phyloP scores from a whole-genome alignment of 495 filamentous ascomycete species.

The Hypoxylon trugodes region DNA sequence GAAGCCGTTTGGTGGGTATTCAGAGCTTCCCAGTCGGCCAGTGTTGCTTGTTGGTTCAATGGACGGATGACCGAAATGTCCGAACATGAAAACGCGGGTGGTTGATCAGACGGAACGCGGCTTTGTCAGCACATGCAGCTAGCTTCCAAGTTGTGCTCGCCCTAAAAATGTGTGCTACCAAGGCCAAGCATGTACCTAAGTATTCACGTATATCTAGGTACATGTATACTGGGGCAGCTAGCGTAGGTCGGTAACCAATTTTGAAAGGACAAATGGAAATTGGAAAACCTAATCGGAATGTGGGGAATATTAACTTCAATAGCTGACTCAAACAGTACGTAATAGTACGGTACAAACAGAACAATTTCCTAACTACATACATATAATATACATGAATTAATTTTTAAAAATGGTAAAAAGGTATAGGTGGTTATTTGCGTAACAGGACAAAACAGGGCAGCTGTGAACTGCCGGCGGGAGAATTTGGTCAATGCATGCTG shows the following conservation, averaged over 20 bases:
- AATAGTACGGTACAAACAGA: too few species aligned
- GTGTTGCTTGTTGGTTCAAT: constrained; percentile 26
- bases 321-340: constrained; percentile 32
- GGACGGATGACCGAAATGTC: constrained; percentile 35
- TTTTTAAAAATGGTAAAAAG: too few species aligned
- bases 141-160: too few species aligned
- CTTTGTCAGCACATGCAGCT: constrained; percentile 39
- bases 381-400: too few species aligned
- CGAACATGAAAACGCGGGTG: constrained; percentile 20
- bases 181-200: constrained; percentile 7
- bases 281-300: constrained; percentile 13
- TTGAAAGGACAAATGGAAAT: constrained; percentile 29
- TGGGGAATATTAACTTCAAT: constrained; percentile 16
- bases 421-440: constrained; percentile 27
- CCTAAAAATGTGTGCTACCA: constrained; percentile 32
- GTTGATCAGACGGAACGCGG: constrained; percentile 28
- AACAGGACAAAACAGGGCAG: not conserved
- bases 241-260: constrained; percentile 7
- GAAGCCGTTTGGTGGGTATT: constrained; percentile 10
- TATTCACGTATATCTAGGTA: too few species aligned
- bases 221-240: constrained; percentile 1
- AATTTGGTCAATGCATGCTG: constrained; percentile 3
- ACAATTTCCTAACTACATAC: too few species aligned
- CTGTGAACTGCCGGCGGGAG: constrained; percentile 31
- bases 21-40: too few species aligned